Evolutionary conservation across 768 basidiomycete species (phyloP), one percentile per base, ranked within the genome.

Genomic region (Calvatia gigantea): DNA sequence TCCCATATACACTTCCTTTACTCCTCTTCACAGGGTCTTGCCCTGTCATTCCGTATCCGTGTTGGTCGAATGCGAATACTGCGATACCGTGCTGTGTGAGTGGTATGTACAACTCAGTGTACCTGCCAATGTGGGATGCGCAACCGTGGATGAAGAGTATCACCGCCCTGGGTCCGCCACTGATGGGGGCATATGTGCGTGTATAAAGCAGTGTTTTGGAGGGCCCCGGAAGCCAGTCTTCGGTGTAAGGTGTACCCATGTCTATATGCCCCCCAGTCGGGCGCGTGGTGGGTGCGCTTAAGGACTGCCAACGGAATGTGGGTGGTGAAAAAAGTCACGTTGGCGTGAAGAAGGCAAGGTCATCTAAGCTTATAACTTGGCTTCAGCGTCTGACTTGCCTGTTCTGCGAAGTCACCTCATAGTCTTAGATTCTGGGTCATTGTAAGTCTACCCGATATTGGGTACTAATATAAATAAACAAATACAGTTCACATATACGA

Each of bases 141-240:
- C 91, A 93, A 33, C 91, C 91, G 62, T 92, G 90, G 9, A 89
- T 65, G 64, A 87, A 89, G 60, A 92, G 78, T 29, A 91, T 60
- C 6, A 73, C 74, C 0, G 86, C 87, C 59, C 78, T 81, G 15
- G 75, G 65, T 2, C 73, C 46, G 6, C 65, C 59, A 1, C 69
- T 62, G 2, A 52, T 29, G 0, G 82, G 76, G 4, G 59, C 55
- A 66, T 91, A 90, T 0, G 80, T 84, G 21, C 86, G 79, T 1
- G 88, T 87, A 70, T 86, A 91, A 71, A 91, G 86, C 19, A 79
- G 74, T 19, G 82, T 83, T 0, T 66, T 67, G 41, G 76, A 72
- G 15, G 82, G 84, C 1, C 88, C 87, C 0, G 65, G 54, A 31
- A 88, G 73, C 88, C 88, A 91, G 31, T 73, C 68, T 64, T 80